Evolutionary conservation across 73 alveolate genomes (phyloP).

Genomic region (Tetrahymena thermophila): DNA sequence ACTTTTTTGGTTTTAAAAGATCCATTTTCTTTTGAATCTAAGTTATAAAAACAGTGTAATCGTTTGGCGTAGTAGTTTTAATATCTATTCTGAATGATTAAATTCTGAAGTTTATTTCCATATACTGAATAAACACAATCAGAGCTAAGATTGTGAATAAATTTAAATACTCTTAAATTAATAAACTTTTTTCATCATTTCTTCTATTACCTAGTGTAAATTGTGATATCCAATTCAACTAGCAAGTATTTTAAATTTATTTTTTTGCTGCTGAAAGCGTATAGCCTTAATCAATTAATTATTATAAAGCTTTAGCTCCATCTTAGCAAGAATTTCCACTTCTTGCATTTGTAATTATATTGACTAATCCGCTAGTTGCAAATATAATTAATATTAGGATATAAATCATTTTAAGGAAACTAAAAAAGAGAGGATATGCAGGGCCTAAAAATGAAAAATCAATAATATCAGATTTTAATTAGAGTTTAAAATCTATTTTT

Average conservation of each 20-base stretch:
- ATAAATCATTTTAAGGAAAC: neutral
- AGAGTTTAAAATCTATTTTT: neutral
- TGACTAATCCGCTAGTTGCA: neutral
- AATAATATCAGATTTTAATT: neutral
- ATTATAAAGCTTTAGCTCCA: neutral
- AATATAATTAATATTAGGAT: neutral
- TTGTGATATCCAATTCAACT: neutral
- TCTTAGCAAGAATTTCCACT: neutral
- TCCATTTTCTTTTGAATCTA: neutral
- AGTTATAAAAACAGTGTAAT: neutral
- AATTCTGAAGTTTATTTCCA: neutral
- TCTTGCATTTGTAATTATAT: neutral
- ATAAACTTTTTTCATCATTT: neutral
- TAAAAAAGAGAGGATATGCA: neutral
- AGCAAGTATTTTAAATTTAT: neutral
- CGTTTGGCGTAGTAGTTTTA: neutral
- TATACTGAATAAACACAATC: neutral
- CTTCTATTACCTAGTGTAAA: neutral
- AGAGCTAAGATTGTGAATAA: neutral
- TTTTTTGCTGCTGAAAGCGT: neutral
- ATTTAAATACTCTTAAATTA: neutral
- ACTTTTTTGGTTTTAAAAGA: neutral
- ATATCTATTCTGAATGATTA: neutral
- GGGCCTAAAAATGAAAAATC: neutral
- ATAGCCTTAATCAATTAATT: neutral